A percentile compares a stretch with the other conserved stretches of the same genome.
phyloP scores from a whole-genome alignment of 208 protist species.

The Leptomonas seymouri region DNA sequence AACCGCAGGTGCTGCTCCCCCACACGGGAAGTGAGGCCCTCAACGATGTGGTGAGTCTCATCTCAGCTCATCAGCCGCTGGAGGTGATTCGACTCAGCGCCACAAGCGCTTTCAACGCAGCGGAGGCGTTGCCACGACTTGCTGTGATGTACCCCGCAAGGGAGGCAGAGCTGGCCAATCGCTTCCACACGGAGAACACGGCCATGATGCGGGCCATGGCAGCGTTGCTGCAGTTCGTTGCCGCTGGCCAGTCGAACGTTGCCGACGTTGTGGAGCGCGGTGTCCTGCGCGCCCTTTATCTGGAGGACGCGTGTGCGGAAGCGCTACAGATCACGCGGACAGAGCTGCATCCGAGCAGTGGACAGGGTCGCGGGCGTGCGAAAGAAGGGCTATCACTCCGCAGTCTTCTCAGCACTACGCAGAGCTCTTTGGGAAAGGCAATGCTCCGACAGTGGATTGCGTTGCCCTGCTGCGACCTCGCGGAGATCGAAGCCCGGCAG shows the following conservation, averaged over 20 bases:
- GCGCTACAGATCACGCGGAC: slow-evolving; percentile 74
- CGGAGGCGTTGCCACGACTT: slow-evolving; percentile 45
- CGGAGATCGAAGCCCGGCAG: slow-evolving; percentile 62
- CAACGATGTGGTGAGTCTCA: slow-evolving; percentile 36
- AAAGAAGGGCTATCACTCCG: slow-evolving; percentile 89
- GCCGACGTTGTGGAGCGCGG: slow-evolving; percentile 73
- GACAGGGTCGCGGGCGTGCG: slow-evolving; percentile 64
- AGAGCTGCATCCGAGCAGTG: slow-evolving; percentile 79
- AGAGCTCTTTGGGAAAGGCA: slow-evolving; percentile 46
- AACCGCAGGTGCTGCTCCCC: slow-evolving; percentile 50
- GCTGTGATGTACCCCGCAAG: slow-evolving; percentile 54
- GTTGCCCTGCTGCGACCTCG: slow-evolving; percentile 54
- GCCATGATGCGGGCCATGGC: slow-evolving; percentile 81
- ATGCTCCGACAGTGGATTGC: slow-evolving; percentile 84
- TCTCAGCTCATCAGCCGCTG: slow-evolving; percentile 17
- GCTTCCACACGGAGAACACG: slow-evolving; percentile 47
- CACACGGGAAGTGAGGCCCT: slow-evolving; percentile 38
- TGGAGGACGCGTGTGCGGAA: slow-evolving; percentile 52
- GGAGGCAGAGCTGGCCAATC: slow-evolving; percentile 44
- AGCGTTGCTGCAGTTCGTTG: slow-evolving; percentile 61
- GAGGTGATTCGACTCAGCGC: slow-evolving; percentile 41
- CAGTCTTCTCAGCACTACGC: slow-evolving; percentile 57
- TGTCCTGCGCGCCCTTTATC: slow-evolving; percentile 55
- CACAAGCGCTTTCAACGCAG: slow-evolving; percentile 40
- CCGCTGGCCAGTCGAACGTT: slow-evolving; percentile 51